phyloP scores from a whole-genome alignment of 768 basidiomycete genomes.

The Chlorophyllum brunneum region DNA sequence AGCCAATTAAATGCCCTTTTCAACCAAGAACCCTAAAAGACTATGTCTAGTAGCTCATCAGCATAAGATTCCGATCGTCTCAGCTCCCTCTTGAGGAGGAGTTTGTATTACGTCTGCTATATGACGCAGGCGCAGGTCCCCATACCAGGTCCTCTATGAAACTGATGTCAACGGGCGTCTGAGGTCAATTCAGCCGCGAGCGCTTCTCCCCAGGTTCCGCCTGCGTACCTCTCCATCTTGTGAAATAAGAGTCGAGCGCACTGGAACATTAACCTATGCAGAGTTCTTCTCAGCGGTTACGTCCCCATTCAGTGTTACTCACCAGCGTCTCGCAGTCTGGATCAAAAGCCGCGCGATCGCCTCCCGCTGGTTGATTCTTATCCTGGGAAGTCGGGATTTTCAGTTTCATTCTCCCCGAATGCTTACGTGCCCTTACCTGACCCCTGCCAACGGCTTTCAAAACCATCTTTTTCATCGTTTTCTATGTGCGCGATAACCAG shows the following conservation, averaged over 20 bases:
- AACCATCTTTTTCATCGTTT: constrained; percentile 1
- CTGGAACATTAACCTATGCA: constrained; percentile 7
- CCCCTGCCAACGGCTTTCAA: background rate
- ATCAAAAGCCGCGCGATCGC: background rate
- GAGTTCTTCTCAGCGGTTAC: background rate
- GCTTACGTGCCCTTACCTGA: background rate
- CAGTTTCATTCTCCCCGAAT: background rate
- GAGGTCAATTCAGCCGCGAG: background rate
- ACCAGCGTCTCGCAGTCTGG: constrained; percentile 9
- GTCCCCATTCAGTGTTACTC: background rate
- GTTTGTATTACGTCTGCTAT: background rate
- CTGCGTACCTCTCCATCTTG: constrained; percentile 2
- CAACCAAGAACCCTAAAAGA: background rate
- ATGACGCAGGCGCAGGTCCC: constrained; percentile 5
- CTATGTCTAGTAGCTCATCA: background rate
- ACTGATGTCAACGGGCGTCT: constrained; percentile 5
- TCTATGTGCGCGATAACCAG: background rate
- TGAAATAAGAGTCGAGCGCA: background rate
- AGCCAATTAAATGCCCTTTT: background rate
- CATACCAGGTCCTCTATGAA: constrained; percentile 12
- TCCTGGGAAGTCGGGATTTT: background rate
- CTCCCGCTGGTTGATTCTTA: background rate
- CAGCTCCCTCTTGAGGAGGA: constrained; percentile 1
- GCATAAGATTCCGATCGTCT: background rate
- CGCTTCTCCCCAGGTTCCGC: background rate